phyloP scores from a whole-genome alignment of 1,284 basidiomycete species.

The Malassezia nana region DNA sequence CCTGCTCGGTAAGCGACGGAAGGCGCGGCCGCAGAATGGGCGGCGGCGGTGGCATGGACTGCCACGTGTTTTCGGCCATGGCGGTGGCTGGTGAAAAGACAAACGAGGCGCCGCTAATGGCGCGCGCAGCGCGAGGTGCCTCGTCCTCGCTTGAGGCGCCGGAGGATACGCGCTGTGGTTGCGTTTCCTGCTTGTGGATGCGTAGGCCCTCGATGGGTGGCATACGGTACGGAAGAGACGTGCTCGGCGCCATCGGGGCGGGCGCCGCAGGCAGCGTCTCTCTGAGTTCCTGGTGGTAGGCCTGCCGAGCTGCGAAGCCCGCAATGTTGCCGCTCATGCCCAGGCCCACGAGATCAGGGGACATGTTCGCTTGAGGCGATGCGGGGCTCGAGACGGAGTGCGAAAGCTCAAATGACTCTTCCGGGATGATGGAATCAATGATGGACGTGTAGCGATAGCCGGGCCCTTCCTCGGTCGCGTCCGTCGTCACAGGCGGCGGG shows the following conservation, averaged over 20 bases:
- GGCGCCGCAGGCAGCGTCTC: background rate
- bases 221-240: background rate
- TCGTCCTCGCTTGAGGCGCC: background rate
- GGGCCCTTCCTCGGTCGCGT: background rate
- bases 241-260: background rate
- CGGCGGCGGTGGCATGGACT: background rate
- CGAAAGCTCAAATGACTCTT: background rate
- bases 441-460: background rate
- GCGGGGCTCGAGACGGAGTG: background rate
- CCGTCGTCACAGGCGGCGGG: background rate
- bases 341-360: background rate
- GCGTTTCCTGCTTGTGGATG: background rate
- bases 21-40: background rate
- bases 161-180: background rate
- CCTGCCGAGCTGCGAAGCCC: background rate
- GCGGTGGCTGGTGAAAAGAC: constrained; percentile 2
- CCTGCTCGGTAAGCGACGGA: background rate
- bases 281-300: constrained; percentile 2
- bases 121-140: background rate
- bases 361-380: background rate
- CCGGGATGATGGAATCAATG: background rate
- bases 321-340: background rate
- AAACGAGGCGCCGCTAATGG: constrained; percentile 1
- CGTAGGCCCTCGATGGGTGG: constrained; percentile 3
- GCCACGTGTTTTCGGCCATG: background rate